Conservation (phyloP, 345 rosid genomes). For the Linum trigynum region DNA sequence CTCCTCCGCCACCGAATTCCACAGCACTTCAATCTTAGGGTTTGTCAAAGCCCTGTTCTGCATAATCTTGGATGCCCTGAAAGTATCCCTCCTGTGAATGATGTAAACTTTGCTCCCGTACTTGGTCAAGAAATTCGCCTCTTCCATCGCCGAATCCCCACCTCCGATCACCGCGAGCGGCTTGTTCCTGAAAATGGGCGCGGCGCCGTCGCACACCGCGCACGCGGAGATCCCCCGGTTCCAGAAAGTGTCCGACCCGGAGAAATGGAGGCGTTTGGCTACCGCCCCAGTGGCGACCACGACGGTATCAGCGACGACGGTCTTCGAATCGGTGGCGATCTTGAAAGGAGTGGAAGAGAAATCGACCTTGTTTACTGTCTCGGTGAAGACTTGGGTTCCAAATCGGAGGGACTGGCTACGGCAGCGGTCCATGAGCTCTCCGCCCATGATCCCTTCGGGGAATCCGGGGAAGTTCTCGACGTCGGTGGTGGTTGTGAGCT, state of each 20-base stretch:
- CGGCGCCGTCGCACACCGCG: constrained; percentile 99
- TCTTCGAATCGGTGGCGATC: constrained; percentile 50
- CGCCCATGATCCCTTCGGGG: constrained; percentile 66
- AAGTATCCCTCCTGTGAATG: constrained; percentile 68
- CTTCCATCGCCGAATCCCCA: constrained; percentile 99
- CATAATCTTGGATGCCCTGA: constrained; percentile 97
- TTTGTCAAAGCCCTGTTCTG: constrained; percentile 51
- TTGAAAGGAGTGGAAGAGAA: constrained; percentile 59
- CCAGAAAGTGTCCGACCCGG: constrained; percentile 72
- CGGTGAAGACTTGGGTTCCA: constrained; percentile 70
- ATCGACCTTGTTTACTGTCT: constrained; percentile 69
- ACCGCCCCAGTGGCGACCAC: constrained; percentile 86
- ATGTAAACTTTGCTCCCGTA: constrained; percentile 78
- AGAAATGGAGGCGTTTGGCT: constrained; percentile 53
- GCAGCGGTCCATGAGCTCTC: constrained; percentile 52
- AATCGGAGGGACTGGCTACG: constrained; percentile 73
- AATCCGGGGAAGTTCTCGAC: constrained; percentile 98
- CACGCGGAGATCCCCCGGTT: constrained; percentile 92
- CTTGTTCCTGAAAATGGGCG: constrained; percentile 72
- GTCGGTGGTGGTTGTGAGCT: constrained; percentile 89
- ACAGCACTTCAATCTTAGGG: constrained; percentile 73
- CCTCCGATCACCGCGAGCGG: constrained; percentile 88
- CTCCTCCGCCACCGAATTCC: constrained; percentile 67
- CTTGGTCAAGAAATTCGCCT: constrained; percentile 77
- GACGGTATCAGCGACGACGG: constrained; percentile 63